Conservation (phyloP, 1,284 basidiomycete species). For the Moniliella sp. region DNA sequence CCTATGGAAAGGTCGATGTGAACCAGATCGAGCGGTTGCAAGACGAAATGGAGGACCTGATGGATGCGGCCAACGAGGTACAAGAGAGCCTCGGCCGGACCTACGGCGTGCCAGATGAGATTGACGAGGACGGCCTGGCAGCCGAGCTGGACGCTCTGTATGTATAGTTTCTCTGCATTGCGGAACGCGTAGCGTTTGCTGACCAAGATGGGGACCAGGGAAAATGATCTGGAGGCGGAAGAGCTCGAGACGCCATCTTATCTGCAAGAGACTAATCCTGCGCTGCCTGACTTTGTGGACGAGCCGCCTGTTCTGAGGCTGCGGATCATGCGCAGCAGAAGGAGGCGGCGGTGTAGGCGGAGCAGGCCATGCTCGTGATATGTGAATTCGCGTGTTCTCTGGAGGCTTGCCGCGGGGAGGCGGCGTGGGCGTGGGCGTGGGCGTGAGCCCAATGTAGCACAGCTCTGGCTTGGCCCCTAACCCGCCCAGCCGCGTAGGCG, state of each 20-base stretch:
- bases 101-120: constrained; percentile 86
- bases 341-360: too few relatives aligned
- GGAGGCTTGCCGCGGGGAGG: too few relatives aligned
- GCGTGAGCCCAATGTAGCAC: too few relatives aligned
- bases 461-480: too few relatives aligned
- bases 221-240: constrained; percentile 50
- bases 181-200: constrained; percentile 3
- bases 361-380: too few relatives aligned
- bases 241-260: constrained; percentile 42
- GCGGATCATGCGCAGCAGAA: too few relatives aligned
- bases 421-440: too few relatives aligned
- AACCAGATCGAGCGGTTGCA: constrained; percentile 65
- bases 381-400: too few relatives aligned
- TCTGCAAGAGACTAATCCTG: constrained; percentile 8
- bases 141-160: constrained; percentile 44
- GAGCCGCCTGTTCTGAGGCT: too few relatives aligned
- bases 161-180: constrained; percentile 2
- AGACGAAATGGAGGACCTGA: constrained; percentile 79
- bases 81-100: constrained; percentile 79
- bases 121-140: constrained; percentile 90
- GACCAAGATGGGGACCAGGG: constrained; percentile 43
- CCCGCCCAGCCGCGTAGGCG: too few relatives aligned
- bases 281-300: constrained; percentile 25
- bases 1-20: constrained; percentile 90
- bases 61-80: constrained; percentile 92